Conservation (phyloP, 352 stramenopile genomes). For the Phytophthora uliginosa region DNA sequence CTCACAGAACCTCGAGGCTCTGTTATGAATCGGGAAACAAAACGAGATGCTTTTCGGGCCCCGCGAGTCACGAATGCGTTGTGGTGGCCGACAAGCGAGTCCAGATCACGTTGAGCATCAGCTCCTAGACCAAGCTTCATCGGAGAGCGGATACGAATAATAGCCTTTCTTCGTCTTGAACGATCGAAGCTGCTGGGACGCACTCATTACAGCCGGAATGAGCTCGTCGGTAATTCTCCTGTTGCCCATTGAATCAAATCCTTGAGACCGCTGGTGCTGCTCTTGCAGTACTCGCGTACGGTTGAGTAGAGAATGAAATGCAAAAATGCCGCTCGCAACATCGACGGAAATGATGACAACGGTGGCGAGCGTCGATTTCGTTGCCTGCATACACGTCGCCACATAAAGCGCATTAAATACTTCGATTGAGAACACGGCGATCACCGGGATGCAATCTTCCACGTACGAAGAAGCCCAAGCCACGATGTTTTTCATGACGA, state of each 20-base stretch:
- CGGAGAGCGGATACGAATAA: constrained; percentile 15
- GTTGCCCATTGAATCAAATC: not conserved
- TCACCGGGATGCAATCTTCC: constrained; percentile 35
- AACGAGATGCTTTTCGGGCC: not conserved
- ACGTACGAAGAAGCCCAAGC: constrained; percentile 21
- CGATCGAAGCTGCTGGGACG: constrained; percentile 1
- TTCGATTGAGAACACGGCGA: constrained; percentile 39
- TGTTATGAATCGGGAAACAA: not conserved
- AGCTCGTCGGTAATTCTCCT: not conserved
- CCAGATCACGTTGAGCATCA: constrained; percentile 8
- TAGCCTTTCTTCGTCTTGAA: constrained; percentile 10
- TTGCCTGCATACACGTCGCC: constrained; percentile 35
- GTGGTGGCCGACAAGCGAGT: constrained; percentile 17
- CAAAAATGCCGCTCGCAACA: constrained; percentile 9
- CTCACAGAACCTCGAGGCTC: not conserved
- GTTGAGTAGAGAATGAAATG: constrained; percentile 1
- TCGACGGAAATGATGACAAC: constrained; percentile 29
- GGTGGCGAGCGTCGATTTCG: constrained; percentile 26
- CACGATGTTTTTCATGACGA: constrained; percentile 34
- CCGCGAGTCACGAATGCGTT: constrained; percentile 1
- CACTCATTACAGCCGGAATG: not conserved
- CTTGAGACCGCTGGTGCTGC: not conserved
- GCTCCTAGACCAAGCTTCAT: not conserved
- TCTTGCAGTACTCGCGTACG: constrained; percentile 3
- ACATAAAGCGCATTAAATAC: constrained; percentile 46